Conservation (phyloP, 2,329 filamentous ascomycete genomes). For the Epichloe glyceriae region DNA sequence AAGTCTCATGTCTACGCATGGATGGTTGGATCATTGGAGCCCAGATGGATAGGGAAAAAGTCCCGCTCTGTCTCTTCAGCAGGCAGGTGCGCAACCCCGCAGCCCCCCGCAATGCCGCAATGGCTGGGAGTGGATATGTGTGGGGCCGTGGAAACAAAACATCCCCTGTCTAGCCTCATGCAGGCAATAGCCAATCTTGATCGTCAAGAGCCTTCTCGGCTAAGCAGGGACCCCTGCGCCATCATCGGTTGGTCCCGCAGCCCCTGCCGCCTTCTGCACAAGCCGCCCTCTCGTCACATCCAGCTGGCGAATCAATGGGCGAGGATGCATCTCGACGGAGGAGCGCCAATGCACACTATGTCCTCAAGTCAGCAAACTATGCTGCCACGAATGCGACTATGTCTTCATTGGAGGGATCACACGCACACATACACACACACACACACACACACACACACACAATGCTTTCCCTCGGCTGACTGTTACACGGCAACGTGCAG, state of each 20-base stretch:
- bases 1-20: no score
- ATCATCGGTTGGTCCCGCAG: constrained; percentile 33
- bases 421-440: no score
- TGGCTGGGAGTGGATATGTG: neutral
- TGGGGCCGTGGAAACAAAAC: neutral
- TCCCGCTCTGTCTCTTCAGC: no score
- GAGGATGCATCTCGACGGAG: neutral
- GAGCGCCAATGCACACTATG: neutral
- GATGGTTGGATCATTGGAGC: no score
- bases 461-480: neutral
- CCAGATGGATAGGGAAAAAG: no score
- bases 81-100: no score
- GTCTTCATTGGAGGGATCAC: neutral
- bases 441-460: no score
- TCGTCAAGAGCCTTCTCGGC: constrained; percentile 17
- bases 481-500: neutral
- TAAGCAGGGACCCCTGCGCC: constrained; percentile 19
- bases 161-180: constrained; percentile 15
- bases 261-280: constrained; percentile 32
- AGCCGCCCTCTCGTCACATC: constrained; percentile 31
- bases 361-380: neutral
- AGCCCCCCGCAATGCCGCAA: no score
- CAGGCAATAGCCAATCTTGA: constrained; percentile 28
- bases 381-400: constrained; percentile 5
- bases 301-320: constrained; percentile 11